Conservation (phyloP, 306 rosid species). For the Boehmeria nivea region DNA sequence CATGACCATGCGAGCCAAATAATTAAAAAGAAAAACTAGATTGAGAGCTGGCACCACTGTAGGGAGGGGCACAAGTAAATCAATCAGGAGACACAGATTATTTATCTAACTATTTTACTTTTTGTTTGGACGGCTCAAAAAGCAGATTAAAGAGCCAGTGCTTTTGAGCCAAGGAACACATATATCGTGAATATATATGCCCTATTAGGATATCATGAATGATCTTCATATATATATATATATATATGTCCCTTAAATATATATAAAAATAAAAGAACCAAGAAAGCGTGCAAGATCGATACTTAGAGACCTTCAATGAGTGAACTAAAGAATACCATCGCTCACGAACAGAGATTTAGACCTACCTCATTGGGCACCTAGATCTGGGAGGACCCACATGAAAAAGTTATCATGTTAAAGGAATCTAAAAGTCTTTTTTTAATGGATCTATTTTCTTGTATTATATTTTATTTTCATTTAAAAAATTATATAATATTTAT, state of each 20-base stretch:
- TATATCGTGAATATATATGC: conserved; percentile 3
- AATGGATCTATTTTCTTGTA: conserved; percentile 4
- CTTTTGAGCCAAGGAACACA: conserved; percentile 12
- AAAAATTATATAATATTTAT: conserved; percentile 8
- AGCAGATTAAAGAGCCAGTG: conserved; percentile 9
- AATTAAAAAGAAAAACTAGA: too few species aligned
- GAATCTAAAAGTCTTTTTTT: conserved; percentile 36
- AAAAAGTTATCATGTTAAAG: conserved; percentile 32
- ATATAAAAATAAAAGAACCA: conserved; percentile 4
- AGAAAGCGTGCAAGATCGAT: neutral
- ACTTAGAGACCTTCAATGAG: conserved; percentile 9
- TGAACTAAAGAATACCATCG: conserved; percentile 11
- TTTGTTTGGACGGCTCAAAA: conserved; percentile 13
- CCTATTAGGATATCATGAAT: too few species aligned
- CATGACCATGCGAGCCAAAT: too few species aligned
- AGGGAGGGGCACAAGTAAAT: conserved; percentile 27
- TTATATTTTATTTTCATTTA: conserved; percentile 1
- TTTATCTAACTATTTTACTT: neutral
- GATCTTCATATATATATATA: neutral
- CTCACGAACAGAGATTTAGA: conserved; percentile 29
- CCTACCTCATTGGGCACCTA: conserved; percentile 48
- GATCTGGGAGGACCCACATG: conserved; percentile 61
- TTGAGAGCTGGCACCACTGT: conserved; percentile 23
- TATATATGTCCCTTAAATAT: neutral
- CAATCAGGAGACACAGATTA: conserved; percentile 12